Evolutionary conservation across 495 filamentous ascomycete species (phyloP), one percentile per base, ranked within the genome.

Genomic region (Penicillium maclennaniae): DNA sequence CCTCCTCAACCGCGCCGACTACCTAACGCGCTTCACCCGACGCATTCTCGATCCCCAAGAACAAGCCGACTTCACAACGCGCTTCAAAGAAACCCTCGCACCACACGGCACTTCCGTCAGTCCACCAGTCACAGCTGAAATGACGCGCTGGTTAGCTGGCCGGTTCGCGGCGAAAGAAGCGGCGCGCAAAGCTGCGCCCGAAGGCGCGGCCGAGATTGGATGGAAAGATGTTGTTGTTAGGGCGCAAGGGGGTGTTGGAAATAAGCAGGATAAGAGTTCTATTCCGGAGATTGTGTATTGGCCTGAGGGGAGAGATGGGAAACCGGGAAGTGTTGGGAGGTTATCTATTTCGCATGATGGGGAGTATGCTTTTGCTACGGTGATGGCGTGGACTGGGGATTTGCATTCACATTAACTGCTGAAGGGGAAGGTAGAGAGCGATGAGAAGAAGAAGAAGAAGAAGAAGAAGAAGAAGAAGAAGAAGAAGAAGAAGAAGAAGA

Each of bases 281-380:
- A 59, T 63, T 55, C 78, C 69, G 44, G 70, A 73, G 59, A 60
- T 76, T 47, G 67, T 77, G 5, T 75, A 68, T 61, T 53, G 71
- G 56, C 65, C 60, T 37, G 16, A 40, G 16, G 23, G 43, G 50
- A 54, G 42, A 1, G 61, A 53, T 19, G 59, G 45, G 23, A 49
- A 45, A 17, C 62, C 55, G 6, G 69, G 65, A 28, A 59, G 64
- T 39, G 37, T 72, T 21, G 75, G 67, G 16, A 65, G 53, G 56
- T 53, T 80, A 53, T 78, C 78, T 26, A 81, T 84, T 54, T 80
- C 79, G 41, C 80, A 84, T 70, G 81, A 83, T 70, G 79, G 79
- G 40, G 79, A 79, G 43, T 83, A 84, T 64, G 79, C 82, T 16
- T 68, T 80, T 53, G 81, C 80, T 31, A 80, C 75, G 52, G 78